Conservation (phyloP, 805 yeast genomes). For the Maudiozyma barnettii region DNA sequence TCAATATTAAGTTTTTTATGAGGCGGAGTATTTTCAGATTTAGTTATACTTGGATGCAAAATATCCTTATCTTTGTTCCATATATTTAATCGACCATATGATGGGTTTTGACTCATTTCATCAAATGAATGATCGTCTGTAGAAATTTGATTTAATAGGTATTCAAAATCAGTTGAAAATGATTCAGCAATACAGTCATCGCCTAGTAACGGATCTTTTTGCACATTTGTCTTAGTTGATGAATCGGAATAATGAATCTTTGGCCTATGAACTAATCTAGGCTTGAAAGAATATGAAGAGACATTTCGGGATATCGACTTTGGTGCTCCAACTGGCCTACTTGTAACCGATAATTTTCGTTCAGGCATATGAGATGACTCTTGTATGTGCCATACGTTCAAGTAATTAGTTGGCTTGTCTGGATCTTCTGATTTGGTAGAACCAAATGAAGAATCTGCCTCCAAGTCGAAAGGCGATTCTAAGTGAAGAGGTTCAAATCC, state of each 20-base stretch:
- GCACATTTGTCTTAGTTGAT: not conserved
- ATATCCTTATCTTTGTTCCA: constrained; percentile 4
- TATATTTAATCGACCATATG: constrained; percentile 3
- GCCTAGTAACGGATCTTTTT: not conserved
- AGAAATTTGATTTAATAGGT: constrained; percentile 2
- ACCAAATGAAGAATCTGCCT: constrained; percentile 19
- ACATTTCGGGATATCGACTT: not conserved
- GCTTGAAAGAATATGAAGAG: constrained; percentile 7
- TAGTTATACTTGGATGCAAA: not conserved
- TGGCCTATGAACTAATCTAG: constrained; percentile 7
- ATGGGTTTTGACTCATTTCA: not conserved
- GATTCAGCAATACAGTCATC: not conserved
- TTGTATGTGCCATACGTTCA: constrained; percentile 28
- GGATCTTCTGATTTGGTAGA: constrained; percentile 12
- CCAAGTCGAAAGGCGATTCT: constrained; percentile 21
- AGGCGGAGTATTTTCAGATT: not conserved
- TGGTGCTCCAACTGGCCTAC: not conserved
- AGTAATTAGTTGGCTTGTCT: constrained; percentile 16
- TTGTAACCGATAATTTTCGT: not conserved
- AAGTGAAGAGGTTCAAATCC: constrained; percentile 14
- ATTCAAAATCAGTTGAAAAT: constrained; percentile 6
- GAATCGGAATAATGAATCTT: constrained; percentile 3
- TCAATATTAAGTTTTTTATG: not conserved
- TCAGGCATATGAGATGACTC: constrained; percentile 7
- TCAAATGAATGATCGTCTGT: not conserved